A percentile compares a stretch with the other conserved stretches of the same genome.
Conservation (phyloP, 2,329 filamentous ascomycete genomes). For the Aureobasidium namibiae region DNA sequence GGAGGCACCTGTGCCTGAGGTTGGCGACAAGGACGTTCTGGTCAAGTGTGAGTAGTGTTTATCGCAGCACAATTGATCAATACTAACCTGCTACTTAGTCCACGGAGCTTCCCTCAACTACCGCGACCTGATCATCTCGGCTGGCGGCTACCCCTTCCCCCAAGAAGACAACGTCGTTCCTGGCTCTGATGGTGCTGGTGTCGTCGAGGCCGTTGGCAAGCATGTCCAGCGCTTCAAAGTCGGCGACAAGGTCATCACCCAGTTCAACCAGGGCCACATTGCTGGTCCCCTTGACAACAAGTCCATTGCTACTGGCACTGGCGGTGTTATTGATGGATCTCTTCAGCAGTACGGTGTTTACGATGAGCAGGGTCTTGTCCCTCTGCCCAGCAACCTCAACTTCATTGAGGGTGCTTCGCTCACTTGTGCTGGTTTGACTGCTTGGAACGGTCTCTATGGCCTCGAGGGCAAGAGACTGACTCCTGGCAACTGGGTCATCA, state of each 20-base stretch:
- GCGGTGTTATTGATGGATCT: conserved; percentile 59
- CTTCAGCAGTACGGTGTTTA: conserved; percentile 62
- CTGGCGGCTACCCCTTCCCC: conserved; percentile 38
- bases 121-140: conserved; percentile 41
- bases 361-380: conserved; percentile 58
- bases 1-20: conserved; percentile 45
- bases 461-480: conserved; percentile 31
- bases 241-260: conserved; percentile 52
- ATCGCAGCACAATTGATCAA: not conserved
- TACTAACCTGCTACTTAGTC: conserved; percentile 27
- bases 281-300: conserved; percentile 37
- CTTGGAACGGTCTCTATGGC: conserved; percentile 48
- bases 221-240: conserved; percentile 49
- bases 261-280: conserved; percentile 55
- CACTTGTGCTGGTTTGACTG: conserved; percentile 38
- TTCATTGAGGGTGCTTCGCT: conserved; percentile 40
- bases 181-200: conserved; percentile 45
- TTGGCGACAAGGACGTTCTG: conserved; percentile 64
- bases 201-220: conserved; percentile 45
- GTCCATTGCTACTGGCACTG: conserved; percentile 49
- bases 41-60: conserved; percentile 45
- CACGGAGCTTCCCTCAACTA: conserved; percentile 42
- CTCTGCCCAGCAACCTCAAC: conserved; percentile 49
- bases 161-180: conserved; percentile 34
- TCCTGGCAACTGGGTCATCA: conserved; percentile 46